Base-by-base conservation (phyloP, 148 eudicot species). In the Rhododendron ovatum region DNA sequence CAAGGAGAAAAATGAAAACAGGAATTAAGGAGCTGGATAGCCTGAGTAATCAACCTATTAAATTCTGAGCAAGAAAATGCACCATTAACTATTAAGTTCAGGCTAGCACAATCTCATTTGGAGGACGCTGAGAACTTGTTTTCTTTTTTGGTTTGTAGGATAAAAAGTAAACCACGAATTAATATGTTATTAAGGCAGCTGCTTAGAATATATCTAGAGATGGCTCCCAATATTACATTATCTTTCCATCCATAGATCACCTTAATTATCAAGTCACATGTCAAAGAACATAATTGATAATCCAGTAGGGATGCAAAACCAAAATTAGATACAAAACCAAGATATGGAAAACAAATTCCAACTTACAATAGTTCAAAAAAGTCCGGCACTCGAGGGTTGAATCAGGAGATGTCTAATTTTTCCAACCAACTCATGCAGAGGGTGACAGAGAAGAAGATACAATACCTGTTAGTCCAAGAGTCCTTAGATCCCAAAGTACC, bases 401-500 rank as follows among this genome's bases (percentile, higher is more conserved):
- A 17, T 14, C 17, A 48, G 14, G 28, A 82, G 17, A 10, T 20
- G 17, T 20, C 28, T 59, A 82, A 35, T 20, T 82, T 59, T 55
- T 59, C 84, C 30, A 22, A 39, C 59, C 26, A 76, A 22, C 74
- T 37, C 39, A 11, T 14, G 1, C 3, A 4, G 41, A 78, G 75
- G 15, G 37, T 55, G 48, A 71, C 79, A 55, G 8, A 55, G 48
- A 13, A 14, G 45, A 85, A 86, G 69, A 84, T 18, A 75, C 55
- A 41, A 39, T 87, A 93, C 99, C 99, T 85, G 98, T 93, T 84
- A 97, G 81, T 71, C 98, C 96, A 89, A 93, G 88, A 75, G 93
- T 91, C 82, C 99, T 94, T 78, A 97, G 90, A 92, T 97, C 99
- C 99, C 98, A 95, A 67, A 97, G 94, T 84, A 97, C 78, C 91